Base-by-base conservation (phyloP, 2,329 filamentous ascomycete genomes). In the Fusarium neocosmosporiellum region DNA sequence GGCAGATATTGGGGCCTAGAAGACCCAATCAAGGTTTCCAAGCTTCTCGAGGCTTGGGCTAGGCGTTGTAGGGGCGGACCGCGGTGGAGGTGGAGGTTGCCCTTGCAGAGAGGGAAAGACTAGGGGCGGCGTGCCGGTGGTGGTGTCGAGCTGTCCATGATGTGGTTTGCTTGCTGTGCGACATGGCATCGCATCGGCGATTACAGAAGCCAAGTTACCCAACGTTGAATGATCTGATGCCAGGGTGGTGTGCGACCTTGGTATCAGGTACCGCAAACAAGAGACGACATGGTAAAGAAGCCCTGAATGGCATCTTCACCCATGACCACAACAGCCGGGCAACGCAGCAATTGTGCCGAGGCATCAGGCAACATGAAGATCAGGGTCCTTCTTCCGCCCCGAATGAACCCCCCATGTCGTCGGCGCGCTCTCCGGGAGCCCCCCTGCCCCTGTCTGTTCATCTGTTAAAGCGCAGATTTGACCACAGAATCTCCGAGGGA, bases 1-100 rank as follows among this genome's bases (percentile, higher is more conserved):
- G 55, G 59, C 55, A 50, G 60, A 66, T 18, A 50, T 33, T 55
- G 54, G 54, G 18, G 36, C 36, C 34, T 58, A 8, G 36, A 20
- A 46, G 46, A 31, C 34, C 71, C 67, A 74, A 69, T 71, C 58
- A 65, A 67, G 54, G 27, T 39, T 67, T 59, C 43, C 54, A 48
- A 60, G 65, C 59, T 54, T 60, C 62, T 46, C 65, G 41, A 69
- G 61, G 53, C 60, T 53, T 59, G 36, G 55, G 61, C 59, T 66
- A 69, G 59, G 71, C 48, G 54, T 72, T 63, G 59, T 66, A 69
- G 71, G 71, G 71, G 62, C 71, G 71, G 68, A 69, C 71, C 71
- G 71, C 33, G 43, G 71, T 74, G 71, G 71, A 74, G 43, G 71
- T 74, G 71, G 71, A 74, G 65, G 71, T 60, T 65, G 71, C 71